These are phyloP conservation scores for Sutorius australiensis DNA, from an alignment of 768 basidiomycete species.

Conservation along the genomic window DNA sequence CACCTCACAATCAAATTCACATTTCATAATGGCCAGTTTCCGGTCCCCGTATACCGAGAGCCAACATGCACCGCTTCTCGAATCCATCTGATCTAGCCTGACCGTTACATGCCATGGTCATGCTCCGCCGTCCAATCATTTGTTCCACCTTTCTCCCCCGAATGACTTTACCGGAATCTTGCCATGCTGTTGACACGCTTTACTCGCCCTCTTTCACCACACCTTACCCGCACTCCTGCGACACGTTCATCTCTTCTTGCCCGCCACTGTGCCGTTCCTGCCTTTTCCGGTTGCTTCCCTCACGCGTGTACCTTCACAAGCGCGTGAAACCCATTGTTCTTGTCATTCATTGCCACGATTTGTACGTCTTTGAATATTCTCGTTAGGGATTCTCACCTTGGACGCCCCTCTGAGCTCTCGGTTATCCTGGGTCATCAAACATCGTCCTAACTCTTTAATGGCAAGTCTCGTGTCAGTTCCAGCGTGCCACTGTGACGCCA, in stretches of 20 bases:
- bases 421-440: slow-evolving; percentile 22
- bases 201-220: slow-evolving; percentile 33
- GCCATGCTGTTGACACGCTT: slow-evolving; percentile 67
- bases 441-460: slow-evolving; percentile 19
- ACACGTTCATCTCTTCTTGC: slow-evolving; percentile 55
- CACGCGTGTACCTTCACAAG: slow-evolving; percentile 27
- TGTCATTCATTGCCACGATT: slow-evolving; percentile 24
- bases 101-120: slow-evolving; percentile 18
- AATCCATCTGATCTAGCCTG: slow-evolving; percentile 25
- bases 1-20: slow-evolving; percentile 42
- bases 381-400: slow-evolving; percentile 27
- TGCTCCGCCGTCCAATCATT: slow-evolving; percentile 32
- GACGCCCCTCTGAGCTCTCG: slow-evolving; percentile 17
- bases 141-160: slow-evolving; percentile 47
- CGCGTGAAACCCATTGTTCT: slow-evolving; percentile 28
- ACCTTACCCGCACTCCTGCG: slow-evolving; percentile 63
- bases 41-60: slow-evolving; percentile 31
- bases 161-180: slow-evolving; percentile 40
- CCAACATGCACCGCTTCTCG: slow-evolving; percentile 28
- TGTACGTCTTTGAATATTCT: slow-evolving; percentile 32
- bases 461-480: slow-evolving; percentile 29
- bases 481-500: slow-evolving; percentile 28
- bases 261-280: slow-evolving; percentile 50
- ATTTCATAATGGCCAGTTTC: slow-evolving; percentile 35
- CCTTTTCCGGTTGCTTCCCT: slow-evolving; percentile 54